Percentiles rank a stretch among this genome's conserved stretches.
These are phyloP conservation scores for Schizochytrium sp. DNA, from an alignment of 108 stramenopile genomes.

Conservation along the genomic window DNA sequence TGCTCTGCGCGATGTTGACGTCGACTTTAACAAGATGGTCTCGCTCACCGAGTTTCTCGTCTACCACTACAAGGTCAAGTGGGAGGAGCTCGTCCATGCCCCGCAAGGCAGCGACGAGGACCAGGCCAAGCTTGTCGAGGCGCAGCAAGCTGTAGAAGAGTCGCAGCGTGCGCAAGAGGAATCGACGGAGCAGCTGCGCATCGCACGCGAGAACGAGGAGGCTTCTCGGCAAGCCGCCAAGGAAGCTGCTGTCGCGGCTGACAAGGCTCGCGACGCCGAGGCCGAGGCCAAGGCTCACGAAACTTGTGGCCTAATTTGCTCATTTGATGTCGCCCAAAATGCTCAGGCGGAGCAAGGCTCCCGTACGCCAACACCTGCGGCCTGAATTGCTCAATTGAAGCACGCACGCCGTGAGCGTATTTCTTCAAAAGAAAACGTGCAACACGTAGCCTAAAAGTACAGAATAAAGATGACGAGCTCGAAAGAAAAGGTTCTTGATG, in stretches of 20 bases:
- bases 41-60: constrained; percentile 22
- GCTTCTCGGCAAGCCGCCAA: background rate
- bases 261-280: background rate
- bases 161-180: constrained; percentile 12
- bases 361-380: background rate
- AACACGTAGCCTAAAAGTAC: no score
- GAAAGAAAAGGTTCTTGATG: no score
- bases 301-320: background rate
- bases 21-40: constrained; percentile 28
- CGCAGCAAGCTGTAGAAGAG: background rate
- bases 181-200: background rate
- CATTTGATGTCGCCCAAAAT: background rate
- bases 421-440: no score
- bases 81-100: constrained; percentile 20
- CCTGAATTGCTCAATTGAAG: background rate
- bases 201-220: constrained; percentile 4
- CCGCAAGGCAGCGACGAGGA: constrained; percentile 24
- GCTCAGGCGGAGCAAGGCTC: background rate
- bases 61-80: constrained; percentile 21
- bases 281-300: background rate
- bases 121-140: background rate
- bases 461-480: no score
- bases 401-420: no score
- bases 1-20: constrained; percentile 23
- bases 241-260: background rate